These are phyloP conservation scores for Macrophomina phaseolina DNA, from an alignment of 2,329 filamentous ascomycete species.

Conservation along the genomic window DNA sequence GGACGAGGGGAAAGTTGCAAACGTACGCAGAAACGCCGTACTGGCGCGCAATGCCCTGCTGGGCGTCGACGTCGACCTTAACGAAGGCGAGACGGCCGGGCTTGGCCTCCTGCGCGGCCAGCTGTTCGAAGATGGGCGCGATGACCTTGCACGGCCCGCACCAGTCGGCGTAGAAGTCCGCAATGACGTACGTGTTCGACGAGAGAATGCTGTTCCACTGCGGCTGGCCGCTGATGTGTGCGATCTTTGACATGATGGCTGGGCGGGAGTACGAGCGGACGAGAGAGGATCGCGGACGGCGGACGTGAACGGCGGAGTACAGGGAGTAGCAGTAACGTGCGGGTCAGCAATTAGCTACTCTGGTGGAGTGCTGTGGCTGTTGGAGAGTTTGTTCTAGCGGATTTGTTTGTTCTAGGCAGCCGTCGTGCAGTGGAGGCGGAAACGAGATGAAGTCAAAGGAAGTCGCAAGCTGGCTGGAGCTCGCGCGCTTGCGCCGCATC, in stretches of 20 bases:
- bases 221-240: constrained; percentile 39
- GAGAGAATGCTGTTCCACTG: constrained; percentile 45
- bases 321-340: neutral
- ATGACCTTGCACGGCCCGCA: constrained; percentile 64
- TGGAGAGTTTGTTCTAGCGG: neutral
- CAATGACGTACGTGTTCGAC: constrained; percentile 48
- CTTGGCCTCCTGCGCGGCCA: constrained; percentile 57
- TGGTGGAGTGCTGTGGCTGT: neutral
- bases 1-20: neutral
- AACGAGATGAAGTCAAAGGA: constrained; percentile 11
- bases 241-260: constrained; percentile 38
- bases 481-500: constrained; percentile 1
- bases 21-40: constrained; percentile 56
- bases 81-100: constrained; percentile 56
- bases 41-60: constrained; percentile 56
- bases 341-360: neutral
- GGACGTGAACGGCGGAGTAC: too few relatives aligned
- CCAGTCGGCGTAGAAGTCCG: constrained; percentile 63
- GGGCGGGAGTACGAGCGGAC: neutral
- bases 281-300: neutral
- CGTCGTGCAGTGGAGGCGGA: neutral
- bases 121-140: constrained; percentile 57
- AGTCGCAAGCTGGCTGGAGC: constrained; percentile 22
- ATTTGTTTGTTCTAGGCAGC: neutral
- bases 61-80: constrained; percentile 62